phyloP scores from a whole-genome alignment of 164 flowering plant species.

The Amborella trichopoda region DNA sequence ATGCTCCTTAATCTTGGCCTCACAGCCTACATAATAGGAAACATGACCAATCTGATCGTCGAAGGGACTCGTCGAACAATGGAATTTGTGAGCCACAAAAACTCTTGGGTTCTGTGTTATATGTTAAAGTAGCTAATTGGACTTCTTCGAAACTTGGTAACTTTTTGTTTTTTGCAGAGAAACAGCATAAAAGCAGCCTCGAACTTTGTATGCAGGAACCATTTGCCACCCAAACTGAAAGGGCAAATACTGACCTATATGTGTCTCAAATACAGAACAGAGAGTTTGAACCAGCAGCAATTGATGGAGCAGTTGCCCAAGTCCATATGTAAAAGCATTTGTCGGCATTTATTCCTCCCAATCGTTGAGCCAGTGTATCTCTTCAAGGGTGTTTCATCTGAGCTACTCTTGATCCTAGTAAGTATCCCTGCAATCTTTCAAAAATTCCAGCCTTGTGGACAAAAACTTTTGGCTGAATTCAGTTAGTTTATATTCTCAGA shows the following conservation, averaged over 20 bases:
- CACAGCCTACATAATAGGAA: conserved; percentile 88
- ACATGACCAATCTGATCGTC: conserved; percentile 94
- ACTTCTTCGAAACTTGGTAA: not conserved
- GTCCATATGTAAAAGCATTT: conserved; percentile 69
- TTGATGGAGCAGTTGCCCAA: conserved; percentile 80
- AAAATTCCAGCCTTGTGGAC: too few species aligned
- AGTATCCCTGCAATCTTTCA: conserved; percentile 2
- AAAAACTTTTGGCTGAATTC: too few species aligned
- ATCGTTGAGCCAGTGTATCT: conserved; percentile 66
- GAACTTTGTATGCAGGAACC: conserved; percentile 63
- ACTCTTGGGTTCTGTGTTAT: not conserved
- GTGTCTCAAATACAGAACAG: conserved; percentile 85
- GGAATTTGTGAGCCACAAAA: conserved; percentile 66
- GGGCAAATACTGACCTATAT: conserved; percentile 81
- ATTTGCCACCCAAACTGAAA: conserved; percentile 56
- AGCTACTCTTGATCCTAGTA: conserved; percentile 53
- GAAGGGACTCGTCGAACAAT: conserved; percentile 94
- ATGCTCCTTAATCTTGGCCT: conserved; percentile 93
- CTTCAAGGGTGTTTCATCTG: conserved; percentile 58
- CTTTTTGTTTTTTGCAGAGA: conserved; percentile 37
- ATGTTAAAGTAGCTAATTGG: not conserved
- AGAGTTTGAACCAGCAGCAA: conserved; percentile 77
- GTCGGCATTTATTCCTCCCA: conserved; percentile 70
- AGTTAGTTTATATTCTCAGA: too few species aligned
- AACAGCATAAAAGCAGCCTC: conserved; percentile 86